Base-by-base conservation (phyloP, 805 yeast species). In the Ogataea henricii region DNA sequence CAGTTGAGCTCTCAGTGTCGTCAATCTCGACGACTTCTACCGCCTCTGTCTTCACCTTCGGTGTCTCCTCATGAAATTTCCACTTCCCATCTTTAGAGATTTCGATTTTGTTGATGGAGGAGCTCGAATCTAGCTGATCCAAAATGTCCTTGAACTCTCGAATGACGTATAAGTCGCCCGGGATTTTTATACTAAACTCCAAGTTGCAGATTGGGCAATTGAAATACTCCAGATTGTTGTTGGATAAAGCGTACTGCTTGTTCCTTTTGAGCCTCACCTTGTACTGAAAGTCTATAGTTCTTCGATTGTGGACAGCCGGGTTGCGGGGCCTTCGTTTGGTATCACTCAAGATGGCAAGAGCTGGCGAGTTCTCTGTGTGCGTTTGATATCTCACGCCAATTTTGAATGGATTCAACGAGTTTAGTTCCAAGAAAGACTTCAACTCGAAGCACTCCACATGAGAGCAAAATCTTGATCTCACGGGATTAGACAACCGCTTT, bases 381-480 rank as follows among this genome's bases (percentile, higher is more conserved):
- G 54, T 44, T 12, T 52, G 47, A 35, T 56, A 34, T 39, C 55
- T 49, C 14, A 63, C 54, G 1, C 58, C 59, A 13, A 66, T 52
- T 34, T 43, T 53, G 35, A 65, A 66, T 9, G 68, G 66, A 16
- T 43, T 49, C 25, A 68, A 44, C 17, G 55, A 48, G 48, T 68
- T 57, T 54, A 68, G 49, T 18, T 53, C 57, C 35, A 62, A 40
- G 46, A 68, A 68, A 3, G 66, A 57, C 4, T 52, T 52, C 44
- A 67, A 48, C 46, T 68, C 72, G 43, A 68, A 68, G 45, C 71
- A 68, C 42, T 65, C 70, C 12, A 66, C 42, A 50, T 68, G 72
- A 1, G 71, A 62, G 49, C 72, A 68, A 39, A 46, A 64, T 30
- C 59, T 49, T 1, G 66, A 55, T 37, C 67, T 48, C n/a, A 66